Evolutionary conservation across 305 asterid species (phyloP).

Genomic region (Vinca major): DNA sequence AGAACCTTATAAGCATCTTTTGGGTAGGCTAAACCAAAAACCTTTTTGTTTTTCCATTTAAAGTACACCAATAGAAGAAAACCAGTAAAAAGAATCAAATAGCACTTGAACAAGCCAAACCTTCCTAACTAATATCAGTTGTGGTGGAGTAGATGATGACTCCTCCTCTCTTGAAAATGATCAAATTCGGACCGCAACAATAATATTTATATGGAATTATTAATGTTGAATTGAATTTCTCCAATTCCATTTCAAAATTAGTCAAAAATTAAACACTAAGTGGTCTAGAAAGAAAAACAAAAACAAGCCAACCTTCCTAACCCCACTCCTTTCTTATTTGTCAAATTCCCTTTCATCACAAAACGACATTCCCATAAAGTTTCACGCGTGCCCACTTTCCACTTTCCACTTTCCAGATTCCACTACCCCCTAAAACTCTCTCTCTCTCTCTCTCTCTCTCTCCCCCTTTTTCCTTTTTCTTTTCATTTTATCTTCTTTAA

Average conservation of each 20-base stretch:
- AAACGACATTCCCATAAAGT: conserved; percentile 58
- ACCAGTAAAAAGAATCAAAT: no score
- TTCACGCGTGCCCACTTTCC: conserved; percentile 54
- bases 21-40: not conserved
- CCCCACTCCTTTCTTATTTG: conserved; percentile 30
- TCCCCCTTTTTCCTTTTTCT: not conserved
- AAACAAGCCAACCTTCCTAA: conserved; percentile 8
- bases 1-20: no score
- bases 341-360: conserved; percentile 30
- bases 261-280: no score
- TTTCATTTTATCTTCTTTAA: no score
- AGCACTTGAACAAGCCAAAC: conserved; percentile 15
- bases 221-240: no score
- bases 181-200: no score
- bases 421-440: conserved; percentile 8
- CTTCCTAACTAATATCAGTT: no score
- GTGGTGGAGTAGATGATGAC: no score
- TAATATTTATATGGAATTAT: no score
- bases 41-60: conserved; percentile 15
- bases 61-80: not conserved
- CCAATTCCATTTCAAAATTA: no score
- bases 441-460: not conserved
- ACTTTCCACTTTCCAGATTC: conserved; percentile 46
- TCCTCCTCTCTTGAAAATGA: no score
- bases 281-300: no score